phyloP scores from a whole-genome alignment of 768 basidiomycete genomes.

The Epithele typhae region DNA sequence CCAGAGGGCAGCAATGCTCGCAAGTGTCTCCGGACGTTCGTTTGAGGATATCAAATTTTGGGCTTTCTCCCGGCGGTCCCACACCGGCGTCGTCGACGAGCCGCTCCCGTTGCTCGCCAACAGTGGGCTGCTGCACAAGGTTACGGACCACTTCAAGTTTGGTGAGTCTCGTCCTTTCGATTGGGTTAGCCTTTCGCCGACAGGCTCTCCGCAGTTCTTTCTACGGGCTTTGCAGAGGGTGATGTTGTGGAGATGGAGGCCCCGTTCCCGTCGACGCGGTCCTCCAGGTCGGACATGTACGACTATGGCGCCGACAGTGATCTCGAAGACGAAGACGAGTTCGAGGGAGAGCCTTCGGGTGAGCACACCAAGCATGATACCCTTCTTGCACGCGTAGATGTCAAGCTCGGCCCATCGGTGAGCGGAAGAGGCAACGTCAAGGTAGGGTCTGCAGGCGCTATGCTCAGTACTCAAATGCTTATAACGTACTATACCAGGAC shows the following conservation, averaged over 20 bases:
- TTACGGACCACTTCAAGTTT: conserved; percentile 4
- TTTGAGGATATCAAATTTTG: conserved; percentile 14
- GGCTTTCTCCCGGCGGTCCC: conserved; percentile 4
- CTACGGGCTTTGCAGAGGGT: not conserved
- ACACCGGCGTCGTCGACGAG: not conserved
- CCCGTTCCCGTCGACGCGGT: not conserved
- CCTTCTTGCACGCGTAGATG: not conserved
- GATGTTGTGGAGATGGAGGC: not conserved
- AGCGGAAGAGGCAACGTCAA: too few species aligned
- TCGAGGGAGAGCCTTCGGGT: not conserved
- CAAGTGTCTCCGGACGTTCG: not conserved
- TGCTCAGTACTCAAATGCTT: too few species aligned
- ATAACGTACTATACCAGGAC: too few species aligned
- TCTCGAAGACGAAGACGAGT: not conserved
- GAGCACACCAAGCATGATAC: not conserved
- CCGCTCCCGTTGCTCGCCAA: conserved; percentile 5
- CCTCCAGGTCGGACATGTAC: not conserved
- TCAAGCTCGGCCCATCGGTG: not conserved
- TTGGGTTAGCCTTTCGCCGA: not conserved
- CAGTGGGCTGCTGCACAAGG: conserved; percentile 3
- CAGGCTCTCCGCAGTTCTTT: not conserved
- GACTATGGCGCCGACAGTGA: conserved; percentile 8
- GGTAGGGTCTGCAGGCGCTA: too few species aligned
- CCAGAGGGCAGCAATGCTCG: not conserved
- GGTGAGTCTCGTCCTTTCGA: conserved; percentile 1